Percentiles rank a stretch among this genome's conserved stretches.
phyloP scores from a whole-genome alignment of 257 asterid species.

The Apocynum venetum region DNA sequence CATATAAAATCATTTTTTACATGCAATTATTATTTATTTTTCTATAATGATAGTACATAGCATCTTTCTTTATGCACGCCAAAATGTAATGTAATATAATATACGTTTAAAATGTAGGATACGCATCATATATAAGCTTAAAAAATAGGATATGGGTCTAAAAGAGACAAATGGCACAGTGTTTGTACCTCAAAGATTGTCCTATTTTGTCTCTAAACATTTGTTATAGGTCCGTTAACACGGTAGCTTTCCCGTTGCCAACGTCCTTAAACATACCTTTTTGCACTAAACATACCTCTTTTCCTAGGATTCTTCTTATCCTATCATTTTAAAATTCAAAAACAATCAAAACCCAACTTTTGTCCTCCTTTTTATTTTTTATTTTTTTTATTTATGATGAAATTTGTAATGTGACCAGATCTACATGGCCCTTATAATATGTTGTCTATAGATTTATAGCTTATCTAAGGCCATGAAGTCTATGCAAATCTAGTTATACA shows the following conservation, averaged over 20 bases:
- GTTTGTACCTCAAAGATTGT: constrained; percentile 1
- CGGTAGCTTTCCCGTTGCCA: not conserved
- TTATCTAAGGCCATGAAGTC: no score
- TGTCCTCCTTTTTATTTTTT: no score
- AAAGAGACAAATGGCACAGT: not conserved
- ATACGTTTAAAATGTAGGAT: no score
- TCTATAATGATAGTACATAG: not conserved
- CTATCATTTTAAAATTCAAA: not conserved
- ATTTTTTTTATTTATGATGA: no score
- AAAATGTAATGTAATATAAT: not conserved
- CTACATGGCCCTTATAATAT: no score
- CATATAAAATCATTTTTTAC: no score
- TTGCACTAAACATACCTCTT: not conserved
- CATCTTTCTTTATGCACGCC: constrained; percentile 11
- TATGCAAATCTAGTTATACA: no score
- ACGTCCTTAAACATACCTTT: not conserved
- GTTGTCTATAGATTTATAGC: no score
- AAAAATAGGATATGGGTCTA: not conserved
- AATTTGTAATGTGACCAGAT: no score
- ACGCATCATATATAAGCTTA: no score
- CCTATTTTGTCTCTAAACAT: not conserved
- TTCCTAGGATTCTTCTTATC: not conserved
- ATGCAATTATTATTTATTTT: no score
- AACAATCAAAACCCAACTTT: no score
- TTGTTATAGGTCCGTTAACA: not conserved